Evolutionary conservation across 2,329 filamentous ascomycete species (phyloP), one percentile per base, ranked within the genome.

Genomic region (Aspergillus alliaceus): DNA sequence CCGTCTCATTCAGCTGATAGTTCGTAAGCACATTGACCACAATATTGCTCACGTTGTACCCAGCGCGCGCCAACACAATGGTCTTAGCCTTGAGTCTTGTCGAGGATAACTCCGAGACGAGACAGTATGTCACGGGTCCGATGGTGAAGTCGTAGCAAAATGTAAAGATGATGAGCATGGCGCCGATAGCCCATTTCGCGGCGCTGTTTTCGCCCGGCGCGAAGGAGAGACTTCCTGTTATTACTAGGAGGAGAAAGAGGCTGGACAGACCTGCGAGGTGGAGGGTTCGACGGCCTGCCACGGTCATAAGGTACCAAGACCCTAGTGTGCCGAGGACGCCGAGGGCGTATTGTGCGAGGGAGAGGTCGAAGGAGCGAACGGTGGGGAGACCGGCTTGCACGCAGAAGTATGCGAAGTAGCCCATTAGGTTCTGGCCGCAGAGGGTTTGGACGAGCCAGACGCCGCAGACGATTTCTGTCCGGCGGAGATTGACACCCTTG

Each of bases 401-500:
- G 54, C 71, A 66, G 61, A 85, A 84, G 63, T 84, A 84, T 2
- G 82, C 86, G 1, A 81, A 83, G 60, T 86, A 88, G 48, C 81
- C 81, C 42, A 84, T 82, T 56, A 87, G 79, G 27, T 84, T 84
- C 59, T 84, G 83, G 11, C 85, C 84, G 51, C 80, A 82, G 1
- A 87, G 72, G 5, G 85, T 84, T 66, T 88, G 85, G 2, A 84
- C 84, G 8, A 81, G 77, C 73, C 86, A 87, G 2, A 84, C 82
- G 60, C 85, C 82, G 56, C 81, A 83, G 14, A 84, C 79, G 61
- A 87, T 84, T 69, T 90, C 90, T 2, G 91, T 95, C 27, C 91
- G 84, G 53, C 91, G 87, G 47, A 88, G 78, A 68, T 96, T 87
- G n/a, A 84, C 82, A 11, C 90, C 90, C 70, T 82, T 86, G 82